phyloP scores from a whole-genome alignment of 108 stramenopile species.

The Aurantiochytrium sp. region DNA sequence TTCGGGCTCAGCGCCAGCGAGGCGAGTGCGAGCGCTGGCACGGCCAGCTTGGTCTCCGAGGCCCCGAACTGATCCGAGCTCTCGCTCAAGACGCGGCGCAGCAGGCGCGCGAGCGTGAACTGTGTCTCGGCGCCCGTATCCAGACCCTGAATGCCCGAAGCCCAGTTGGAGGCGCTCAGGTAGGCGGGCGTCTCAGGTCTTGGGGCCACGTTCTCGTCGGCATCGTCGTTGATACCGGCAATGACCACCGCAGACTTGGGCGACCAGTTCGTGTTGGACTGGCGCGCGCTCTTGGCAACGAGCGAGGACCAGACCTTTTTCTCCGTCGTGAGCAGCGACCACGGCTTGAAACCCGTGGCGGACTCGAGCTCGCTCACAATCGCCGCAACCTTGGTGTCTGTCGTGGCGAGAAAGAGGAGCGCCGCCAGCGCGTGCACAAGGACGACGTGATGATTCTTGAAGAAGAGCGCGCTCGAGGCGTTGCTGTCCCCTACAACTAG shows the following conservation, averaged over 20 bases:
- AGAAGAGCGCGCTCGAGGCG: not conserved
- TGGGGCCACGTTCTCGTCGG: not conserved
- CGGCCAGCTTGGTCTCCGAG: not conserved
- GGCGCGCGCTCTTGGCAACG: not conserved
- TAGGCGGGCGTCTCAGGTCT: not conserved
- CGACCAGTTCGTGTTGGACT: not conserved
- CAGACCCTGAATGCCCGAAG: not conserved
- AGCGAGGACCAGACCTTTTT: conserved; percentile 16
- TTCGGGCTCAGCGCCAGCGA: not conserved
- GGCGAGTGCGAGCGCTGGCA: not conserved
- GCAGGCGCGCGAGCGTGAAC: not conserved
- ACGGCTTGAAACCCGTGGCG: not conserved
- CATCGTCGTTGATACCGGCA: not conserved
- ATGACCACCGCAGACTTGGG: not conserved
- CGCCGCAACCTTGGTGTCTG: not conserved
- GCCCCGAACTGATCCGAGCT: not conserved
- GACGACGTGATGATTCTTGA: not conserved
- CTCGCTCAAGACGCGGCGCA: not conserved
- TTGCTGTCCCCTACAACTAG: not conserved
- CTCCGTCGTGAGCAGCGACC: not conserved
- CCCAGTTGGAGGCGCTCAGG: not conserved
- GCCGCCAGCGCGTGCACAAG: not conserved
- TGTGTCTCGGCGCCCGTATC: not conserved
- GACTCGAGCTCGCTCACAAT: not conserved
- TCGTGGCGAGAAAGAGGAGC: not conserved